Percentiles rank a stretch among this genome's conserved stretches.
Evolutionary conservation across 306 rosid genomes (phyloP).

Genomic region (Albizia julibrissin): DNA sequence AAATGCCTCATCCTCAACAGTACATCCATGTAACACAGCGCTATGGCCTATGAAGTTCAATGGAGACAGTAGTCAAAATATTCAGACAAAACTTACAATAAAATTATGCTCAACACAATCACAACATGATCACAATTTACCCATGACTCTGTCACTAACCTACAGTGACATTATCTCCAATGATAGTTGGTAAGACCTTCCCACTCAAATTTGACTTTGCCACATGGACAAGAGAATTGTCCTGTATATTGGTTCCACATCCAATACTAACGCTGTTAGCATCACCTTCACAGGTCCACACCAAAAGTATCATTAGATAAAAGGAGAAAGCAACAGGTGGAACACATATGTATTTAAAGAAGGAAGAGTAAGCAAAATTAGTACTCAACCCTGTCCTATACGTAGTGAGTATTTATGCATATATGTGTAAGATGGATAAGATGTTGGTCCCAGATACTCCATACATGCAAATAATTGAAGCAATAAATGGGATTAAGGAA

Average conservation of each 20-base stretch:
- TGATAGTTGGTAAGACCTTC: constrained; percentile 83
- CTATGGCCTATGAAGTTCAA: constrained; percentile 68
- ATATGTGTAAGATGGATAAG: background rate
- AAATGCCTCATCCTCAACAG: constrained; percentile 96
- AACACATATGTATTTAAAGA: background rate
- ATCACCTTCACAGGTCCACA: constrained; percentile 44
- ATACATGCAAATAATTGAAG: constrained; percentile 30
- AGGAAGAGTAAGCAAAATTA: background rate
- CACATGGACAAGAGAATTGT: constrained; percentile 92
- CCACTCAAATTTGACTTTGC: constrained; percentile 88
- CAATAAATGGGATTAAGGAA: constrained; percentile 1
- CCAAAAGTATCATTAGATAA: constrained; percentile 21
- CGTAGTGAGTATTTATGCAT: background rate
- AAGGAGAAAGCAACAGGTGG: constrained; percentile 5
- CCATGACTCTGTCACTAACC: constrained; percentile 57
- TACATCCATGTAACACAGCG: constrained; percentile 91
- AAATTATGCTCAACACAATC: constrained; percentile 17
- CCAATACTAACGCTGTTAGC: constrained; percentile 57
- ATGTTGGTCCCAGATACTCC: constrained; percentile 13
- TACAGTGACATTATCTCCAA: constrained; percentile 92
- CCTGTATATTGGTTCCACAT: constrained; percentile 92
- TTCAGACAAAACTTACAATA: constrained; percentile 28
- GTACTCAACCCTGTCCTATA: constrained; percentile 13
- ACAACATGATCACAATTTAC: constrained; percentile 26
- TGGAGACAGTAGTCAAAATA: constrained; percentile 26